Evolutionary conservation across 78 protist genomes (phyloP).

Genomic region (Dictyostelium intermedium): DNA sequence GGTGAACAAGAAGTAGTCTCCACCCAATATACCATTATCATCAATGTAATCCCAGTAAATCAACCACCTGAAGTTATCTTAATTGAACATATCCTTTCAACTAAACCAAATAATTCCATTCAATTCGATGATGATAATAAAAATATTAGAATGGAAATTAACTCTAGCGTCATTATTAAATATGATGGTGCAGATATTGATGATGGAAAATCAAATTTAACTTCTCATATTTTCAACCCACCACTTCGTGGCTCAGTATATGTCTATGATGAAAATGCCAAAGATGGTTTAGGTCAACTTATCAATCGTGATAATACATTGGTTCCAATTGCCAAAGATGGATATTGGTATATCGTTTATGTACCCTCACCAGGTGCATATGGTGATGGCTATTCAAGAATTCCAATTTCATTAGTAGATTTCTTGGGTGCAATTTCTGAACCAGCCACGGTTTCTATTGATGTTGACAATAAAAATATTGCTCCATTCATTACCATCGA

Average conservation of each 20-base stretch:
- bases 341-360: neutral
- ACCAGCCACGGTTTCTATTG: neutral
- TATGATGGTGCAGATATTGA: neutral
- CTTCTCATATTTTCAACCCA: neutral
- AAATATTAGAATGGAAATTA: neutral
- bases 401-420: neutral
- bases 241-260: neutral
- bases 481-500: slow-evolving; percentile 14
- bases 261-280: neutral
- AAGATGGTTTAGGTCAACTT: neutral
- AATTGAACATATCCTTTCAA: neutral
- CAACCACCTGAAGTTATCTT: slow-evolving; percentile 33
- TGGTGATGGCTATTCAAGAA: neutral
- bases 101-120: neutral
- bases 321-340: neutral
- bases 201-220: neutral
- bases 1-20: neutral
- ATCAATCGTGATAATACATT: too few relatives aligned
- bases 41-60: slow-evolving; percentile 67
- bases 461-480: neutral
- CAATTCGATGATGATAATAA: neutral
- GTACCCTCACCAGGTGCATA: neutral
- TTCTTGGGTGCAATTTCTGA: neutral
- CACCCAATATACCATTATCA: neutral
- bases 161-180: neutral